Evolutionary conservation across 257 asterid genomes (phyloP).

Genomic region (Solanum chaucha): DNA sequence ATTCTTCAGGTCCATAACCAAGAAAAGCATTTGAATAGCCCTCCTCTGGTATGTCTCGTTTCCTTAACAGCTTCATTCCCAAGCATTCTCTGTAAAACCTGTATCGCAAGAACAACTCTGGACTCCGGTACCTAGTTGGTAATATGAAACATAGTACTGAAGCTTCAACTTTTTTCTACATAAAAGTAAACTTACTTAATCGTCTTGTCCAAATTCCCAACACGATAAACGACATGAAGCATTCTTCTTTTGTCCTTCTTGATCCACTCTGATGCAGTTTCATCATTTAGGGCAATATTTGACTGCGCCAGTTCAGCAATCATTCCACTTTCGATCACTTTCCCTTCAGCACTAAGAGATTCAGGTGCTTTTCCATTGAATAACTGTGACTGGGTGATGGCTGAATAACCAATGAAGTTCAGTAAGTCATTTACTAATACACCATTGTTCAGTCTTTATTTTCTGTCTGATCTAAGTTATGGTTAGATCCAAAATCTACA

Average conservation of each 20-base stretch:
- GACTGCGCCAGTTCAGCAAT: constrained; percentile 10
- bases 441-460: neutral
- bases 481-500: too few relatives aligned
- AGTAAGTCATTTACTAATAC: neutral
- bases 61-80: constrained; percentile 45
- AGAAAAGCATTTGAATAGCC: constrained; percentile 41
- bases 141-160: neutral
- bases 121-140: neutral
- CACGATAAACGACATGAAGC: constrained; percentile 41
- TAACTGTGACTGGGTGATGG: constrained; percentile 29
- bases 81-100: constrained; percentile 46
- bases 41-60: constrained; percentile 39
- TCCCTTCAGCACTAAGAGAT: constrained; percentile 6
- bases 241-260: constrained; percentile 35
- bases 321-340: neutral
- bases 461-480: neutral
- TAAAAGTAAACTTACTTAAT: constrained; percentile 18
- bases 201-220: constrained; percentile 41
- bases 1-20: constrained; percentile 40
- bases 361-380: constrained; percentile 18
- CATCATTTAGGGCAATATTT: constrained; percentile 3
- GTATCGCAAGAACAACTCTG: neutral
- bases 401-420: constrained; percentile 12
- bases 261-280: constrained; percentile 28
- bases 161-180: neutral